Evolutionary conservation across 768 basidiomycete genomes (phyloP).

Genomic region (Pleurotus pulmonarius): DNA sequence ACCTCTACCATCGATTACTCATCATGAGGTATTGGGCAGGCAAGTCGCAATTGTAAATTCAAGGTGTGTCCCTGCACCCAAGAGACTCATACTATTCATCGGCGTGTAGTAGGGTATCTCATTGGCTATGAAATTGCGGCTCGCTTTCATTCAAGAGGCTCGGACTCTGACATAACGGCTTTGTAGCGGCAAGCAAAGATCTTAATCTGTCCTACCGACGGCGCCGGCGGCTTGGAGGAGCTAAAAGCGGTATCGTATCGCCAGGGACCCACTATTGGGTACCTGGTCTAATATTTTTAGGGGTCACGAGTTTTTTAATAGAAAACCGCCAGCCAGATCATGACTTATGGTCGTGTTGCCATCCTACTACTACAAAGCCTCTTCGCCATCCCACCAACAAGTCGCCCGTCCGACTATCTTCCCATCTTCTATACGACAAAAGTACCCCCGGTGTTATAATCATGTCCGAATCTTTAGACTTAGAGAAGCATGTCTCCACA

Average conservation of each 20-base stretch:
- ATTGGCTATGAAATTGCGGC: too few relatives aligned
- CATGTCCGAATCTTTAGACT: not conserved
- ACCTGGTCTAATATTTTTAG: not conserved
- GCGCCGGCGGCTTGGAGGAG: not conserved
- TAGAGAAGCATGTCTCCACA: not conserved
- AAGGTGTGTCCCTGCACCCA: too few relatives aligned
- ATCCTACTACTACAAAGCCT: not conserved
- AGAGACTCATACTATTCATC: too few relatives aligned
- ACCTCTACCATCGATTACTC: too few relatives aligned
- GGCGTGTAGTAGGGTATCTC: too few relatives aligned
- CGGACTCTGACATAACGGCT: not conserved
- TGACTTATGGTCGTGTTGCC: not conserved
- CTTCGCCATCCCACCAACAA: not conserved
- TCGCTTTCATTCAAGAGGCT: too few relatives aligned
- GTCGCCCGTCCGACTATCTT: not conserved
- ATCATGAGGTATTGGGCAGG: too few relatives aligned
- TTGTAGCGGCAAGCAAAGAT: not conserved
- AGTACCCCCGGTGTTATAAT: too few relatives aligned
- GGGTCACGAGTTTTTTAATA: not conserved
- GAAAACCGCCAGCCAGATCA: not conserved
- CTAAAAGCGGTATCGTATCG: not conserved
- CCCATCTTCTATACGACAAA: too few relatives aligned
- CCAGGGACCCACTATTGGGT: not conserved
- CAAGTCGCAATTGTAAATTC: too few relatives aligned
- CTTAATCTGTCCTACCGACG: not conserved